Percentiles rank a stretch among this genome's conserved stretches.
These are phyloP conservation scores for Gleditsia sinensis DNA, from an alignment of 306 rosid genomes.

Conservation along the genomic window DNA sequence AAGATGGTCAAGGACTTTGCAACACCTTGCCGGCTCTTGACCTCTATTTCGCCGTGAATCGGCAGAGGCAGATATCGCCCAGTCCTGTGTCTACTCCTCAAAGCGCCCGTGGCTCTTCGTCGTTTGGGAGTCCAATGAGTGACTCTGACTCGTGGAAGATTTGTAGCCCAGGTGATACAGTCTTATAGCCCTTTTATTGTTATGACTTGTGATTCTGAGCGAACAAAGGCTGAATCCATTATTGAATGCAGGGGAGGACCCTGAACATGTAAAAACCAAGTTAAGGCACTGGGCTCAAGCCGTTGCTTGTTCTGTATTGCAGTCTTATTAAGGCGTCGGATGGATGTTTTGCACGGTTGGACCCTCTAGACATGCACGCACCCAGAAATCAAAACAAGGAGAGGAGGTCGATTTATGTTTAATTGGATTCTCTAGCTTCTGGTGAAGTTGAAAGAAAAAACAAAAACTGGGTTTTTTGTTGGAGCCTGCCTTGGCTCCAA, in stretches of 20 bases:
- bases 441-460: not conserved
- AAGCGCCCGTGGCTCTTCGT: conserved; percentile 48
- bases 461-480: not conserved
- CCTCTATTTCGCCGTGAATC: conserved; percentile 85
- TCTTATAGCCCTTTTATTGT: not conserved
- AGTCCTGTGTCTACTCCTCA: conserved; percentile 69
- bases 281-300: conserved; percentile 98
- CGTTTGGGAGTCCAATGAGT: conserved; percentile 48
- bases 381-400: not conserved
- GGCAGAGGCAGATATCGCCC: conserved; percentile 60
- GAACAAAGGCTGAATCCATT: too few relatives aligned
- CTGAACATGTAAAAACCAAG: conserved; percentile 79
- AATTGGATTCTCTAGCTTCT: not conserved
- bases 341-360: conserved; percentile 49
- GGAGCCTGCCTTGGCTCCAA: not conserved
- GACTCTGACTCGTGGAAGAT: conserved; percentile 82
- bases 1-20: conserved; percentile 71
- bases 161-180: conserved; percentile 69
- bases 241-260: conserved; percentile 82
- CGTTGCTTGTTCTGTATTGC: conserved; percentile 94
- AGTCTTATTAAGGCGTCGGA: conserved; percentile 45
- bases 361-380: conserved; percentile 26
- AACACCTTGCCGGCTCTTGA: conserved; percentile 91
- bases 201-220: too few relatives aligned
- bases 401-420: conserved; percentile 2